Evolutionary conservation across 2,329 filamentous ascomycete genomes (phyloP), one percentile per base, ranked within the genome.

Genomic region (Esteya vermicola): DNA sequence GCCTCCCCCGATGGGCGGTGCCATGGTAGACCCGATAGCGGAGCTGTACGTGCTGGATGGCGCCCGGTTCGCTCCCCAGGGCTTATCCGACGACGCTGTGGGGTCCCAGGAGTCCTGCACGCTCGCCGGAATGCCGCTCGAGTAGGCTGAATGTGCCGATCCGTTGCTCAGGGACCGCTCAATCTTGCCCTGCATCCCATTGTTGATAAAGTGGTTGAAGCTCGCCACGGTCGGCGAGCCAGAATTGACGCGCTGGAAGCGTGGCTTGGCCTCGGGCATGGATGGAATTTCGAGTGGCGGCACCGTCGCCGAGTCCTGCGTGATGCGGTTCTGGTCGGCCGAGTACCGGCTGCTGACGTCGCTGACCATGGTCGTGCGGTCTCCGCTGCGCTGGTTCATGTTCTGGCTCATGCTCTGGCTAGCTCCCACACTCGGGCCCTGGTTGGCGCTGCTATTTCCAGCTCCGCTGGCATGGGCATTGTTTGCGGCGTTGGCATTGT

Each of bases 191-290:
- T 72, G 66, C 51, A 80, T 68, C 14, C 70, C 76, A 36, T 78
- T 68, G 32, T 65, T 64, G 23, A 47, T 28, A 20, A 70, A 60
- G 42, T 67, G 65, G 36, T 60, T 63, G 36, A 73, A 75, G 44
- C 77, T 68, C 9, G 75, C 70, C 35, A 86, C 70, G 1, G 78
- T 78, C 2, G 82, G 81, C 50, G 79, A 85, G 37, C 73, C 76
- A 5, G 77, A 75, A 36, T 71, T 70, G 23, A 88, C 82, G 18
- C 72, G 68, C 50, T 70, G 80, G 49, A 86, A 63, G 22, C 71
- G 66, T 6, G 70, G 70, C 36, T 74, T 70, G 13, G 71, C 72
- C 30, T 78, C 75, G 3, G 45, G 47, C 33, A 47, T 41, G 22
- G 37, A n/a, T 31, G 68, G 63, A 40, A 85, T 65, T 44, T 75